A percentile compares a stretch with the other conserved stretches of the same genome.
Conservation (phyloP, 768 basidiomycete species). For the Lentinula sp. region DNA sequence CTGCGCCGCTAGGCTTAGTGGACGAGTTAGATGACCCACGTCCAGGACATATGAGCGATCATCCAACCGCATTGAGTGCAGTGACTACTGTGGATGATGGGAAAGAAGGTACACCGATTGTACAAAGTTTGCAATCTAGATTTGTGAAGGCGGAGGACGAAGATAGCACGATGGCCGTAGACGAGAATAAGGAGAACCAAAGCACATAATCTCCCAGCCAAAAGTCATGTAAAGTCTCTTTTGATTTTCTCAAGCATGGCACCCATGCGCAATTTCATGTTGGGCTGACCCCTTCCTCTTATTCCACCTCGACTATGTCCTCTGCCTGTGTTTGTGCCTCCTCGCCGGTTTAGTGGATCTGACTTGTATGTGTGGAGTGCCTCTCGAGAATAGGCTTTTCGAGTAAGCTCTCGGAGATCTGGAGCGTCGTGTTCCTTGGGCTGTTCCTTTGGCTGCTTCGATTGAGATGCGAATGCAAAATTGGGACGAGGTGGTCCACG, state of each 20-base stretch:
- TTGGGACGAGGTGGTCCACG: slow-evolving; percentile 1
- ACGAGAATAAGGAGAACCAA: slow-evolving; percentile 54
- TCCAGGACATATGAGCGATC: slow-evolving; percentile 81
- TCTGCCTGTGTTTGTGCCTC: slow-evolving; percentile 14
- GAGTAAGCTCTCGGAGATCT: slow-evolving; percentile 55
- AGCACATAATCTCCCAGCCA: slow-evolving; percentile 8
- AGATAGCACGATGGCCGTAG: slow-evolving; percentile 38
- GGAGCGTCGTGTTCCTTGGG: slow-evolving; percentile 7
- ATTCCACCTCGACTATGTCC: slow-evolving; percentile 15
- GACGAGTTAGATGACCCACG: slow-evolving; percentile 83
- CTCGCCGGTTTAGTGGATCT: slow-evolving; percentile 28
- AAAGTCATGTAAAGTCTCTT: slow-evolving; percentile 29
- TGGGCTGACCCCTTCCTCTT: slow-evolving; percentile 39
- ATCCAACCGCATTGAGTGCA: slow-evolving; percentile 62
- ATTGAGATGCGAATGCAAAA: slow-evolving; percentile 3
- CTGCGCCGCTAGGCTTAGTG: slow-evolving; percentile 66
- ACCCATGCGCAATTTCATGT: slow-evolving; percentile 86
- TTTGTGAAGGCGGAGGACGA: slow-evolving; percentile 50
- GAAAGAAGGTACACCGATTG: slow-evolving; percentile 15
- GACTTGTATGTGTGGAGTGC: slow-evolving; percentile 56
- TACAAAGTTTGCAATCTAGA: slow-evolving; percentile 48
- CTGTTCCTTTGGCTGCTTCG: not conserved
- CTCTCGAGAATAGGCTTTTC: slow-evolving; percentile 54
- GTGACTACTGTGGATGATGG: slow-evolving; percentile 40
- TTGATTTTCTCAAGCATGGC: slow-evolving; percentile 85